A percentile compares a stretch with the other conserved stretches of the same genome.
phyloP scores from a whole-genome alignment of 2,329 filamentous ascomycete genomes.

The Ceratocystis eucalypticola region DNA sequence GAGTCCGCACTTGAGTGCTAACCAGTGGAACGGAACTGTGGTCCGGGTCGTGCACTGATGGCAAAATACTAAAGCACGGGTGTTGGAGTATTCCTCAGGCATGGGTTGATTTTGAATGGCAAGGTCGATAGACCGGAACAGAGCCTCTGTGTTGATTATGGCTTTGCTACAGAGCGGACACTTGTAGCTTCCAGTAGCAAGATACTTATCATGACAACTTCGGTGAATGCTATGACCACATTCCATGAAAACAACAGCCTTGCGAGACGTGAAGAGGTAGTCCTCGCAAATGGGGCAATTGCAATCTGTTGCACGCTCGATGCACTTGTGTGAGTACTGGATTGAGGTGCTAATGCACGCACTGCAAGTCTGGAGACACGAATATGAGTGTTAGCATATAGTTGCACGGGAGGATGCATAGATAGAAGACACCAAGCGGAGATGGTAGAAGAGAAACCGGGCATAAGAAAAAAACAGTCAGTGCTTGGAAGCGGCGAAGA shows the following conservation, averaged over 20 bases:
- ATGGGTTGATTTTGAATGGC: constrained; percentile 84
- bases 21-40: constrained; percentile 81
- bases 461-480: not conserved
- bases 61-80: constrained; percentile 72
- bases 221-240: constrained; percentile 95
- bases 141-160: constrained; percentile 91
- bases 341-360: constrained; percentile 88
- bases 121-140: constrained; percentile 81
- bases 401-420: not conserved
- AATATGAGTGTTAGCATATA: constrained; percentile 19
- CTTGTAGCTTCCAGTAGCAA: constrained; percentile 76
- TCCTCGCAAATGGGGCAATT: constrained; percentile 95
- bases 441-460: not conserved
- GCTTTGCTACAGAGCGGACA: constrained; percentile 95
- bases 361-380: constrained; percentile 55
- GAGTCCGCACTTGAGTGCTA: constrained; percentile 75
- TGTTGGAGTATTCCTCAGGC: constrained; percentile 69
- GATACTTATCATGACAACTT: constrained; percentile 70
- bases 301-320: constrained; percentile 86
- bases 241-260: constrained; percentile 80
- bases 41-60: constrained; percentile 90
- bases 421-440: not conserved
- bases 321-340: constrained; percentile 75
- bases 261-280: constrained; percentile 86
- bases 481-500: not conserved